These are phyloP conservation scores for Chlorella variabilis DNA, from an alignment of 163 green algal species.

Conservation along the genomic window DNA sequence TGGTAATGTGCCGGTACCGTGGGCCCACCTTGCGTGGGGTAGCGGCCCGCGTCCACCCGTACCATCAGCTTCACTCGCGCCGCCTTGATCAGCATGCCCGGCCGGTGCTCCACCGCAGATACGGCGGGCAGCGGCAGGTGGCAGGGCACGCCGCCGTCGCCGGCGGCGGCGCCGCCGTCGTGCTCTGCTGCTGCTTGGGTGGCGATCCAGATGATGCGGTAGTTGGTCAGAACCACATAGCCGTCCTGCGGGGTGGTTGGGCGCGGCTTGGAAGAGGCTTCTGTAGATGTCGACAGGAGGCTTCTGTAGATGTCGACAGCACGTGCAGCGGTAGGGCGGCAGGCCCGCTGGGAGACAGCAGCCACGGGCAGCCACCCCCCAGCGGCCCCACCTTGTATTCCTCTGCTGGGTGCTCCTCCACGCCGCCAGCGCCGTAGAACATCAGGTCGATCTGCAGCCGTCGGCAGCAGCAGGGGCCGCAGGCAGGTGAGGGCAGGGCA, in stretches of 20 bases:
- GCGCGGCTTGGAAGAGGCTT: constrained; percentile 57
- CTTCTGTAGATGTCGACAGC: too few relatives aligned
- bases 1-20: too few relatives aligned
- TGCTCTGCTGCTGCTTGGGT: constrained; percentile 15
- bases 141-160: constrained; percentile 48
- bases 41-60: constrained; percentile 38
- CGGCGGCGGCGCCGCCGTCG: neutral
- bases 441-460: constrained; percentile 62
- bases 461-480: neutral
- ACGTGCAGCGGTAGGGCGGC: too few relatives aligned
- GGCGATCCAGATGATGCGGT: constrained; percentile 72
- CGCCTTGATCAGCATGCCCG: constrained; percentile 10
- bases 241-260: constrained; percentile 58
- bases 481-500: neutral
- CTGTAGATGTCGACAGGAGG: too few relatives aligned
- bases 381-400: constrained; percentile 59
- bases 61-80: constrained; percentile 62
- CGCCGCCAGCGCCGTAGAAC: constrained; percentile 61
- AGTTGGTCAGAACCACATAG: constrained; percentile 70
- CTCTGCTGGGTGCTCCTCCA: constrained; percentile 50
- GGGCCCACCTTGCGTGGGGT: constrained; percentile 16
- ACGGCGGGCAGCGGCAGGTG: constrained; percentile 56
- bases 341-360: too few relatives aligned
- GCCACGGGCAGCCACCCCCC: too few relatives aligned
- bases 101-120: constrained; percentile 15